Conservation (phyloP, 1,139 yeast species). For the Blastobotrys illinoisensis region DNA sequence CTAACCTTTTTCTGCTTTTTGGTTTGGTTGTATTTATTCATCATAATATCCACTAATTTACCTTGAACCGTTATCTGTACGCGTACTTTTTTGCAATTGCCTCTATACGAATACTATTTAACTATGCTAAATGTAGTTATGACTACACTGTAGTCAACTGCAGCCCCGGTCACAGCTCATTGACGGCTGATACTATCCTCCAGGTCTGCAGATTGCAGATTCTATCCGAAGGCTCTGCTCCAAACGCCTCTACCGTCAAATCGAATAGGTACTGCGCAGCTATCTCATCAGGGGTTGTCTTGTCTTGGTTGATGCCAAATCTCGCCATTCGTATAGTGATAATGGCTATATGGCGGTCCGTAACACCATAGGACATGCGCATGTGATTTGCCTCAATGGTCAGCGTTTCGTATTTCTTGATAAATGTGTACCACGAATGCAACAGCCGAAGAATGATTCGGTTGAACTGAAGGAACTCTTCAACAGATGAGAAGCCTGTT, state of each 20-base stretch:
- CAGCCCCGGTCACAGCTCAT: too few relatives aligned
- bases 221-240: background rate
- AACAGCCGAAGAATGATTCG: background rate
- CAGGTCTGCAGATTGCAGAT: background rate
- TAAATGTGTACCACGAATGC: background rate
- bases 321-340: background rate
- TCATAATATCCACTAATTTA: background rate
- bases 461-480: background rate
- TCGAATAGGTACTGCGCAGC: background rate
- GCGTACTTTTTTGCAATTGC: too few relatives aligned
- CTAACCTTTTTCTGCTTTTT: background rate
- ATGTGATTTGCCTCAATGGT: background rate
- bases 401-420: conserved; percentile 4
- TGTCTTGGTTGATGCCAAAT: background rate
- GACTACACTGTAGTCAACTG: too few relatives aligned
- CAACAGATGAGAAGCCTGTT: background rate
- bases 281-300: background rate
- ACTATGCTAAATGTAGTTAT: too few relatives aligned
- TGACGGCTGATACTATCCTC: background rate
- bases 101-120: too few relatives aligned
- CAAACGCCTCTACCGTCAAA: background rate
- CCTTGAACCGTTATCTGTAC: too few relatives aligned
- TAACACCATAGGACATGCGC: background rate
- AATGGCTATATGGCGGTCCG: background rate
- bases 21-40: background rate